Conservation (phyloP, 129 eudicot species). For the Cynara cardunculus region DNA sequence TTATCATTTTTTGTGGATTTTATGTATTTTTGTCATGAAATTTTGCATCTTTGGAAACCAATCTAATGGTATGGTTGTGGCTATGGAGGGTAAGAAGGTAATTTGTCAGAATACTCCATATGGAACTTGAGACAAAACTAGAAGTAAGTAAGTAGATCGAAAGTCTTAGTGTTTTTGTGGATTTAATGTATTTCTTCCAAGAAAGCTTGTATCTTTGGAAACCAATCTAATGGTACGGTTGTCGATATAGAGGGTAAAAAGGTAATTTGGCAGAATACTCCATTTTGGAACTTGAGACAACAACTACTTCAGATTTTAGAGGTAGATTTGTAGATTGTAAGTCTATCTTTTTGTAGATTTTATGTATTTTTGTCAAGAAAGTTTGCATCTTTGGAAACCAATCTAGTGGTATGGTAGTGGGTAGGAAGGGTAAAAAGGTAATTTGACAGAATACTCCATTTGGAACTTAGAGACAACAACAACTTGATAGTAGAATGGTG, state of each 20-base stretch:
- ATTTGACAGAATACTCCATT: slow-evolving; percentile 4
- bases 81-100: slow-evolving; percentile 12
- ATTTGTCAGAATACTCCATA: not conserved
- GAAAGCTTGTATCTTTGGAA: slow-evolving; percentile 3
- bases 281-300: no score
- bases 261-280: slow-evolving; percentile 19
- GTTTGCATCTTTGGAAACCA: not conserved
- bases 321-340: not conserved
- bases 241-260: not conserved
- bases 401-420: not conserved
- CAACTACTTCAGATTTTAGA: no score
- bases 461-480: no score
- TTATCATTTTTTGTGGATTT: no score
- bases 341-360: not conserved
- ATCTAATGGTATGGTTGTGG: not conserved
- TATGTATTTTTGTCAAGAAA: not conserved
- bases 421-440: slow-evolving; percentile 16
- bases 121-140: no score
- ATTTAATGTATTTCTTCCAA: not conserved
- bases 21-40: not conserved
- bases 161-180: no score
- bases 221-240: not conserved
- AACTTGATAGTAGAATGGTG: no score
- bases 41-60: slow-evolving; percentile 6
- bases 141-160: no score